phyloP scores from a whole-genome alignment of 805 yeast species.

The Wickerhamomyces strasburgensis region DNA sequence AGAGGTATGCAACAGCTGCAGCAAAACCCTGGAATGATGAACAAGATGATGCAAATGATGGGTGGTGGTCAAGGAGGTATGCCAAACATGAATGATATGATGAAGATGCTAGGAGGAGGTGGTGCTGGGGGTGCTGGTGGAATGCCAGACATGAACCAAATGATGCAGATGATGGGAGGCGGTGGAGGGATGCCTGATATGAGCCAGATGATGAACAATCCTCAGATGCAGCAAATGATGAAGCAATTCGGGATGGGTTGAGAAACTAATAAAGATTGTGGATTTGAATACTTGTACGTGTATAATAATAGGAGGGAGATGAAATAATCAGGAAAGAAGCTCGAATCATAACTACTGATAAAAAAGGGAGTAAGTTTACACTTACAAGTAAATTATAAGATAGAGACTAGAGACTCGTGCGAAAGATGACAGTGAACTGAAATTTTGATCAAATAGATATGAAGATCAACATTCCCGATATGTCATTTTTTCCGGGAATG shows the following conservation, averaged over 20 bases:
- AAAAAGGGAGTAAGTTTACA: too few relatives aligned
- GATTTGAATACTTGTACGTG: too few relatives aligned
- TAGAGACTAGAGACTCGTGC: too few relatives aligned
- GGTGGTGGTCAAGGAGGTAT: conserved; percentile 35
- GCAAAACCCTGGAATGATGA: conserved; percentile 74
- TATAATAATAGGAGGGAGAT: too few relatives aligned
- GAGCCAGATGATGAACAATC: conserved; percentile 34
- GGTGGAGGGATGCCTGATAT: conserved; percentile 36
- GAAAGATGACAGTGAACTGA: too few relatives aligned
- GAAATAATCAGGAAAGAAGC: too few relatives aligned
- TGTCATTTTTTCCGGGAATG: conserved; percentile 5
- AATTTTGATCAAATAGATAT: too few relatives aligned
- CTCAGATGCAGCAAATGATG: conserved; percentile 44
- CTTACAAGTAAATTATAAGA: too few relatives aligned
- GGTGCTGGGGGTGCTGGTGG: conserved; percentile 50
- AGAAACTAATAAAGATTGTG: not conserved
- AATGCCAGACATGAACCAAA: conserved; percentile 61
- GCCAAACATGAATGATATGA: conserved; percentile 62
- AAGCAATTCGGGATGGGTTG: conserved; percentile 37
- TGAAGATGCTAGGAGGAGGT: conserved; percentile 49
- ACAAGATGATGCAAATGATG: conserved; percentile 59
- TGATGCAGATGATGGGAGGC: conserved; percentile 53
- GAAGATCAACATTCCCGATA: too few relatives aligned
- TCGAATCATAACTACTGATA: too few relatives aligned
- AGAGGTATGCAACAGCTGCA: conserved; percentile 58